phyloP scores from a whole-genome alignment of 148 eudicot species.

The Amaranthus cruentus region DNA sequence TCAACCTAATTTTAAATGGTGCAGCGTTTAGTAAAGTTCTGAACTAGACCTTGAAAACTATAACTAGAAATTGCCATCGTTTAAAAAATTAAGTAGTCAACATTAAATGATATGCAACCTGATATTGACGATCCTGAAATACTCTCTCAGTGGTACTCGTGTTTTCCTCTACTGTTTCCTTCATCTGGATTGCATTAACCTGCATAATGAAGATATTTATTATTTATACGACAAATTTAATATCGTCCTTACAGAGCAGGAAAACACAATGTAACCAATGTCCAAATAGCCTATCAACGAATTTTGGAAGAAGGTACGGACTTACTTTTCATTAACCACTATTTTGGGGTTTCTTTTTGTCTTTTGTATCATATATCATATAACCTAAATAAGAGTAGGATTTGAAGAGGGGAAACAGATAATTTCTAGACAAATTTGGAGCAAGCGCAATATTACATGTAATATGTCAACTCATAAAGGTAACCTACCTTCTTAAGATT shows the following conservation, averaged over 20 bases:
- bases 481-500: too few species aligned
- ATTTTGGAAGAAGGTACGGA: too few species aligned
- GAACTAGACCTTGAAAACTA: background rate
- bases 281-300: too few species aligned
- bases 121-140: conserved; percentile 99
- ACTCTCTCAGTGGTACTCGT: conserved; percentile 95
- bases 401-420: too few species aligned
- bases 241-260: background rate
- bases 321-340: too few species aligned
- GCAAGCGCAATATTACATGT: too few species aligned
- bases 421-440: too few species aligned
- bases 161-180: conserved; percentile 96
- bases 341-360: too few species aligned
- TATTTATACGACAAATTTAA: background rate
- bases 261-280: background rate
- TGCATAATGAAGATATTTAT: conserved; percentile 30
- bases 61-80: background rate
- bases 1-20: conserved; percentile 51
- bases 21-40: conserved; percentile 10
- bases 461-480: too few species aligned
- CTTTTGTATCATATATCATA: too few species aligned
- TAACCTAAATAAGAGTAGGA: too few species aligned
- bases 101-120: conserved; percentile 32
- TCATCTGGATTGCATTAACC: conserved; percentile 99
- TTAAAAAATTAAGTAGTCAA: background rate